Conservation (phyloP, 1,284 basidiomycete species). For the Cryptococcus neoformans region DNA sequence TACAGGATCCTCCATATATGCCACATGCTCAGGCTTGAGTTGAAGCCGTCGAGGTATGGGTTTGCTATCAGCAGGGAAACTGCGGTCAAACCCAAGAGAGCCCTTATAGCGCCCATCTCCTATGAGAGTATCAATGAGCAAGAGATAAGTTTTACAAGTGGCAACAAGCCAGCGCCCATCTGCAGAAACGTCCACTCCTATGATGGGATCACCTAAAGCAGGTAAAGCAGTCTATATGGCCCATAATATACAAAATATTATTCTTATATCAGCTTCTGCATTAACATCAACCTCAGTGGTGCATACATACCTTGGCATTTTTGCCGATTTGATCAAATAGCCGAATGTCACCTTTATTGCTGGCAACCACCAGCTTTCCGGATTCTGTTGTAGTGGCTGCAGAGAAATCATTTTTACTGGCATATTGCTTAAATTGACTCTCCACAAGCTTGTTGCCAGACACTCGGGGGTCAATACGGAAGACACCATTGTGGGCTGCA, state of each 20-base stretch:
- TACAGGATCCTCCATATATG: slow-evolving; percentile 88
- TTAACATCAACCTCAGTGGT: neutral
- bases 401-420: slow-evolving; percentile 92
- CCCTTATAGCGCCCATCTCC: slow-evolving; percentile 87
- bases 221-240: slow-evolving; percentile 74
- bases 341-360: slow-evolving; percentile 94
- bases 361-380: slow-evolving; percentile 89
- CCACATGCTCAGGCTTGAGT: slow-evolving; percentile 86
- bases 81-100: slow-evolving; percentile 84
- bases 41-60: slow-evolving; percentile 87
- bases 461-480: slow-evolving; percentile 93
- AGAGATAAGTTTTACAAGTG: slow-evolving; percentile 90
- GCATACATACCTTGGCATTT: slow-evolving; percentile 70
- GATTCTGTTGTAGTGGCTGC: slow-evolving; percentile 82
- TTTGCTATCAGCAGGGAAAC: slow-evolving; percentile 92
- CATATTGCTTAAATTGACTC: slow-evolving; percentile 94
- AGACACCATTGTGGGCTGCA: slow-evolving; percentile 87
- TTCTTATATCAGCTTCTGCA: neutral
- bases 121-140: slow-evolving; percentile 94
- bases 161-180: slow-evolving; percentile 95
- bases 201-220: slow-evolving; percentile 90
- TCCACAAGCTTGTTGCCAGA: slow-evolving; percentile 92
- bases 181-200: slow-evolving; percentile 91
- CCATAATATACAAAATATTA: neutral
- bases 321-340: slow-evolving; percentile 96